Conservation (phyloP, 208 protist species). For the Phytomonas francai region DNA sequence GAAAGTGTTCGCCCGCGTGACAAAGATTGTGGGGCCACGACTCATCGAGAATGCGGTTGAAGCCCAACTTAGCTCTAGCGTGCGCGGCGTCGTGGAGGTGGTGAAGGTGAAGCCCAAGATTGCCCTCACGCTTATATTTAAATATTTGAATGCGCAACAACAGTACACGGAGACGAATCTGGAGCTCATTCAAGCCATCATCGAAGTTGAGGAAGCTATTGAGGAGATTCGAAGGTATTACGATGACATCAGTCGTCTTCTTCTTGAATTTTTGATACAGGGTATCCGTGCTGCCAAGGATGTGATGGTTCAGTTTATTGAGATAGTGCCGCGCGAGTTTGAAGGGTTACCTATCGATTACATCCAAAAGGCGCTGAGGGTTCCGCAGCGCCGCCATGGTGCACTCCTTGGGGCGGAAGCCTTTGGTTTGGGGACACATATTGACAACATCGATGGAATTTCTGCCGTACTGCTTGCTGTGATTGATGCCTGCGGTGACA, state of each 20-base stretch:
- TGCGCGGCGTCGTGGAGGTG: constrained; percentile 85
- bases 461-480: constrained; percentile 49
- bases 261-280: constrained; percentile 64
- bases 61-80: constrained; percentile 74
- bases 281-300: constrained; percentile 41
- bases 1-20: constrained; percentile 72
- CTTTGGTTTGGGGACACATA: constrained; percentile 49
- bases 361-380: constrained; percentile 52
- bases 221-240: constrained; percentile 59
- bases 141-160: constrained; percentile 39
- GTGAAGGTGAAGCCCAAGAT: constrained; percentile 83
- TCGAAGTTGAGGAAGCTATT: constrained; percentile 77
- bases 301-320: constrained; percentile 60
- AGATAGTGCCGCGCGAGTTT: constrained; percentile 33
- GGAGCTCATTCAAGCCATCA: constrained; percentile 69
- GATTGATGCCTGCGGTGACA: constrained; percentile 66
- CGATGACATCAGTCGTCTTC: constrained; percentile 40
- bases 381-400: constrained; percentile 50
- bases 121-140: constrained; percentile 78
- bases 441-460: constrained; percentile 69
- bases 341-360: constrained; percentile 48
- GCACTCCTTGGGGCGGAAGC: constrained; percentile 64
- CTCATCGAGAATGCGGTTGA: constrained; percentile 82
- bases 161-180: constrained; percentile 54
- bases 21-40: constrained; percentile 54